Evolutionary conservation across 768 basidiomycete species (phyloP).

Genomic region (Rossbeevera mucosa): DNA sequence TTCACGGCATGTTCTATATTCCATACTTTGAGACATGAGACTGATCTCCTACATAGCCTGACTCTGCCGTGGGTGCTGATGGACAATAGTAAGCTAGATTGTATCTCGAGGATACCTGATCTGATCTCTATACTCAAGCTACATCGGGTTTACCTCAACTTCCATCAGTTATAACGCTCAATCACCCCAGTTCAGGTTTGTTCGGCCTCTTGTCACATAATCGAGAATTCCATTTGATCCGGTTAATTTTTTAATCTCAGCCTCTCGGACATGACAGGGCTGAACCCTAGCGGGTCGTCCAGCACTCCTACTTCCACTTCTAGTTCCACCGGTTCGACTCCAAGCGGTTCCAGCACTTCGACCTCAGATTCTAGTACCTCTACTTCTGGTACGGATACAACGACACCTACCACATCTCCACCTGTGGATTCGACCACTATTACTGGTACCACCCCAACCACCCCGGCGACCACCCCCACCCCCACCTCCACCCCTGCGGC

Average conservation of each 20-base stretch:
- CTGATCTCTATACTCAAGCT: slow-evolving; percentile 39
- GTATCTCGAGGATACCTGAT: not conserved
- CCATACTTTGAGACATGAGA: not conserved
- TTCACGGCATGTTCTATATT: slow-evolving; percentile 44
- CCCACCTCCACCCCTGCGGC: not conserved
- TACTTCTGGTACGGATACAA: not conserved
- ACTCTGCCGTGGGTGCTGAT: slow-evolving; percentile 51
- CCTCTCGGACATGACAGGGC: slow-evolving; percentile 56
- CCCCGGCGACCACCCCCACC: not conserved
- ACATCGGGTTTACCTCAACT: slow-evolving; percentile 52
- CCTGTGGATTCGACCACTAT: slow-evolving; percentile 29
- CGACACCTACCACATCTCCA: slow-evolving; percentile 8
- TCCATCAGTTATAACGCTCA: slow-evolving; percentile 35
- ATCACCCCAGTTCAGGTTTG: slow-evolving; percentile 57
- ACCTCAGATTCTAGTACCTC: slow-evolving; percentile 15
- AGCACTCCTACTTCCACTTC: slow-evolving; percentile 6
- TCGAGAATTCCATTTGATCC: not conserved
- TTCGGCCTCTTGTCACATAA: not conserved
- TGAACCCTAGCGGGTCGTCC: slow-evolving; percentile 26
- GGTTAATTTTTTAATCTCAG: slow-evolving; percentile 28
- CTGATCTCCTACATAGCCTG: slow-evolving; percentile 39
- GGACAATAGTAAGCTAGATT: slow-evolving; percentile 47
- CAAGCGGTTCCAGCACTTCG: not conserved
- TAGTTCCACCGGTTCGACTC: slow-evolving; percentile 12
- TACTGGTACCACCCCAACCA: slow-evolving; percentile 10